Evolutionary conservation across 352 stramenopile genomes (phyloP), one percentile per base, ranked within the genome.

Genomic region (Phytophthora syringae): DNA sequence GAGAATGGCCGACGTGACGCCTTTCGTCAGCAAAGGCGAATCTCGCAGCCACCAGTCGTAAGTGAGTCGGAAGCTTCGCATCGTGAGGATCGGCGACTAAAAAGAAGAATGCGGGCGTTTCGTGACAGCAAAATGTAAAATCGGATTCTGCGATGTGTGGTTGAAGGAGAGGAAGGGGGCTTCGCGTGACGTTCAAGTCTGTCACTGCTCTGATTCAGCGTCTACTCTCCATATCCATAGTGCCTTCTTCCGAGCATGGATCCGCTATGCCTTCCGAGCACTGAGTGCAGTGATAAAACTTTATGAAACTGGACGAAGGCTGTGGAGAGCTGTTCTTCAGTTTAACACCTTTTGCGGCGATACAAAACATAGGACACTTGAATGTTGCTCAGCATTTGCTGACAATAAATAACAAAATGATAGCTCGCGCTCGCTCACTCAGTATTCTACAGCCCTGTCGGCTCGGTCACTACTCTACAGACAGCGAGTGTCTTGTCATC

Each of bases 1-100:
- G 63, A 94, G 73, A 24, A 79, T 49, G 25, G 70, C 73, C 9
- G 86, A 90, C 25, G 86, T 93, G 37, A 90, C 54, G 39, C 71
- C 75, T 76, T 94, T 94, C 24, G 84, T 93, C 50, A 89, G 32
- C 60, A 93, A 63, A 52, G 86, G 86, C 22, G 64, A 70, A 40
- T 72, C 42, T 13, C 64, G 70, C 47, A 94, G 64, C 56, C 79
- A 84, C 28, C 65, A 62, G 36, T 88, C 74, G 72, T 94, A 94
- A 18, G 61, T 60, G 15, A 74, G 36, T 13, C 70, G 75, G 45
- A 86, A 82, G 20, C 75, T 55, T 39, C 61, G 68, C 79, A 88
- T 88, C 6, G 39, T 37, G n/a, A n/a, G n/a, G n/a, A n/a, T n/a
- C n/a, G n/a, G n/a, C n/a, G n/a, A 50, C 59, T 5, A 39, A 67